Conservation (phyloP, 768 basidiomycete genomes). For the Suillus discolor region DNA sequence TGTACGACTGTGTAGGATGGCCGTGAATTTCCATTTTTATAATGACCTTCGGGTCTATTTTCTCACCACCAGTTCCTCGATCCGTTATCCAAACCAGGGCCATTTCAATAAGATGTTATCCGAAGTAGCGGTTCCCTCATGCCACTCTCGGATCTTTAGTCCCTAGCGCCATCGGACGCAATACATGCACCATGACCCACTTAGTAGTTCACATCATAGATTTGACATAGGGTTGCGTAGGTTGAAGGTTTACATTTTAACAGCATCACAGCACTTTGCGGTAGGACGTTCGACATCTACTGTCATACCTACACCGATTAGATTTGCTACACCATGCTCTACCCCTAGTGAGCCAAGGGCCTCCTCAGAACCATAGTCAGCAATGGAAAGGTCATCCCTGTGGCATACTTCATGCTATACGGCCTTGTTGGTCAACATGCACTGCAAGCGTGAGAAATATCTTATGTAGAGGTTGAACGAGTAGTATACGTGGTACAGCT, state of each 20-base stretch:
- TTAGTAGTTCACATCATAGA: not conserved
- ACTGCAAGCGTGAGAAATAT: not conserved
- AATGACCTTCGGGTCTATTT: conserved; percentile 16
- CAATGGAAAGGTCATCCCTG: not conserved
- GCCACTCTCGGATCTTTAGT: conserved; percentile 54
- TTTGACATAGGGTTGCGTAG: not conserved
- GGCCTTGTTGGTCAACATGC: not conserved
- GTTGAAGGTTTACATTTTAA: conserved; percentile 3
- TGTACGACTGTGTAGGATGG: too few species aligned
- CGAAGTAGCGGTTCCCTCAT: conserved; percentile 26
- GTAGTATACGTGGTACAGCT: too few species aligned
- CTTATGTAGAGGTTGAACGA: too few species aligned
- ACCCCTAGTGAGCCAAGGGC: not conserved
- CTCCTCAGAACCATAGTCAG: not conserved
- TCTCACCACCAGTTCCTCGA: conserved; percentile 27
- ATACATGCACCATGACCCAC: conserved; percentile 11
- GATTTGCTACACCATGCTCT: not conserved
- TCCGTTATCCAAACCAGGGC: conserved; percentile 31
- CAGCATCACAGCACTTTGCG: not conserved
- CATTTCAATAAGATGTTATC: conserved; percentile 33
- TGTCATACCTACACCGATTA: not conserved
- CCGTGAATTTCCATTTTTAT: conserved; percentile 50
- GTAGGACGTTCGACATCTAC: not conserved
- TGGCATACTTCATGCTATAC: not conserved
- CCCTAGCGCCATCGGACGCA: conserved; percentile 10